Evolutionary conservation across 2,329 filamentous ascomycete species (phyloP), one percentile per base, ranked within the genome.

Genomic region (Diplodia corticola): DNA sequence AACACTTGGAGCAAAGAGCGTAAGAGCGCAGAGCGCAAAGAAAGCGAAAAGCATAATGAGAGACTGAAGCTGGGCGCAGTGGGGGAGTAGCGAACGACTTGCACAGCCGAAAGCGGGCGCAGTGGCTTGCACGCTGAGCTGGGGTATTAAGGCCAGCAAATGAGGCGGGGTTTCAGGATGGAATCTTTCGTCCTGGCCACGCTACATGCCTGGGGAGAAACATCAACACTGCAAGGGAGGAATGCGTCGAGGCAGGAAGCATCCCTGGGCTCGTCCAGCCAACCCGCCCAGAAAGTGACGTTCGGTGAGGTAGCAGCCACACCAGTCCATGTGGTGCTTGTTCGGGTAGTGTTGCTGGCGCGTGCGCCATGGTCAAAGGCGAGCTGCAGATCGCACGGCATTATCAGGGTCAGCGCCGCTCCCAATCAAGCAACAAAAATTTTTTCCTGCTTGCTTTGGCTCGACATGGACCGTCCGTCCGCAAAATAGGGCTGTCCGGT

Each of bases 11-110:
- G 60, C 20, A 66, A 66, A 17, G 64, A 66, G 46, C 5, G 64
- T 24, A 66, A 66, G 54, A 10, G 54, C 64, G 54, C 54, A 60
- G n/a, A 66, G 53, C 54, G 64, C 54, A 28, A 44, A 30, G 30
- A 46, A 66, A 26, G 30, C 26, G n/a, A 37, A 30, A 60, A 37
- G 51, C 54, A 60, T 66, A 40, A 60, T 33, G 51, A 60, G 30
- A 40, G 54, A 53, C 28, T 24, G 54, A 33, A 40, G 24, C 17
- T 17, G 44, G 20, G 28, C 12, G 17, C 40, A 35, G 57, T 22
- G 26, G n/a, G 22, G 51, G 37, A 49, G 44, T 35, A 61, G 57
- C 44, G 57, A 61, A 20, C 44, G 57, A 61, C n/a, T 33, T 49
- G 40, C 57, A 61, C 57, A 61, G 57, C 28, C 40, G n/a, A 49